Conservation (phyloP, 805 yeast species). For the Blastobotrys robertii region DNA sequence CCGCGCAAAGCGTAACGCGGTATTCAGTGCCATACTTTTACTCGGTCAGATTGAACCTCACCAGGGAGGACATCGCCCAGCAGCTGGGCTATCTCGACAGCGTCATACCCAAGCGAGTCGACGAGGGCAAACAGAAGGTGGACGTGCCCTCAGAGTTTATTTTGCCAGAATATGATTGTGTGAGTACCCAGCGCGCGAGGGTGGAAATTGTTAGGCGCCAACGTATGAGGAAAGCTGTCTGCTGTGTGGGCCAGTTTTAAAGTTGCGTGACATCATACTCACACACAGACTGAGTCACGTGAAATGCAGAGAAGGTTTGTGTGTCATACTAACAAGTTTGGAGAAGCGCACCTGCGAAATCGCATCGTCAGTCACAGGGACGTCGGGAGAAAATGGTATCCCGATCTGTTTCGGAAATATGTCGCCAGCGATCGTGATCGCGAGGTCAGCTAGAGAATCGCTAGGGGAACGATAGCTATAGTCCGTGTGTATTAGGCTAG, state of each 20-base stretch:
- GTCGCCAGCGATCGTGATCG: too few relatives aligned
- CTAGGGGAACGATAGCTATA: too few relatives aligned
- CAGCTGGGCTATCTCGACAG: slow-evolving; percentile 20
- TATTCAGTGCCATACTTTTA: slow-evolving; percentile 42
- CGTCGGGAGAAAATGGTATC: slow-evolving; percentile 33
- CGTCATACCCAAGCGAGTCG: slow-evolving; percentile 22
- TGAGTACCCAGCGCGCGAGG: slow-evolving; percentile 3
- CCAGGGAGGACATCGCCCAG: slow-evolving; percentile 20
- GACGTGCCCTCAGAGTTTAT: slow-evolving; percentile 26
- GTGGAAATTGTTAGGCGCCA: not conserved
- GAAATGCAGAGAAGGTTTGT: too few relatives aligned
- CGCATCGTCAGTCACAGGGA: slow-evolving; percentile 33
- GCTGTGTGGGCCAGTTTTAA: not conserved
- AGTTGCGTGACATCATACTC: too few relatives aligned
- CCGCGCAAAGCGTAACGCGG: slow-evolving; percentile 26
- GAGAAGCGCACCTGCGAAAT: slow-evolving; percentile 34
- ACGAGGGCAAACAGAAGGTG: slow-evolving; percentile 18
- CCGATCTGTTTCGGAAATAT: slow-evolving; percentile 17
- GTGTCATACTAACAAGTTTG: slow-evolving; percentile 21
- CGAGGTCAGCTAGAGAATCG: too few relatives aligned
- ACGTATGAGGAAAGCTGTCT: not conserved
- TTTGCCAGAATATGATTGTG: slow-evolving; percentile 23
- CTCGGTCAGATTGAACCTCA: slow-evolving; percentile 27
- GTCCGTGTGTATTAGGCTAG: too few relatives aligned
- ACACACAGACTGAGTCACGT: too few relatives aligned